Conservation (phyloP, 345 rosid species). For the Isatis tinctoria region DNA sequence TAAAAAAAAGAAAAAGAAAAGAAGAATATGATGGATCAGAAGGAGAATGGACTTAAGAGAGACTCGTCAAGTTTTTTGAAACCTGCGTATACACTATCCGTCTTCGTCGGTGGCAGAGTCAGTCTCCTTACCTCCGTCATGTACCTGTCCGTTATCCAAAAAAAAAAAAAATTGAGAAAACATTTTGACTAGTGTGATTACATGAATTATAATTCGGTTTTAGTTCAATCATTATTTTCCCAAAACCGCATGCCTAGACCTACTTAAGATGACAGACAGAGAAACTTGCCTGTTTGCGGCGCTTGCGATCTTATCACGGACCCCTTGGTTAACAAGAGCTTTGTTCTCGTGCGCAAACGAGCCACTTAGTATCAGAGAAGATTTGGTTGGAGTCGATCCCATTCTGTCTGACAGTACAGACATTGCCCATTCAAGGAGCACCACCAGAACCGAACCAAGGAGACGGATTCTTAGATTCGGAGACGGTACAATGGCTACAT, state of each 20-base stretch:
- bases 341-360: constrained; percentile 55
- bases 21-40: constrained; percentile 28
- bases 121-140: constrained; percentile 89
- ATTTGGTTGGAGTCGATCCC: constrained; percentile 60
- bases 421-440: constrained; percentile 94
- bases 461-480: constrained; percentile 80
- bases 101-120: constrained; percentile 70
- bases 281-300: constrained; percentile 78
- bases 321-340: constrained; percentile 60
- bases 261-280: neutral
- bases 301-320: constrained; percentile 79
- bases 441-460: constrained; percentile 68
- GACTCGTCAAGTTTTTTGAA: constrained; percentile 91
- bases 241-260: neutral
- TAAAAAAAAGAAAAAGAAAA: neutral
- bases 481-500: constrained; percentile 69
- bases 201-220: neutral
- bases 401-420: constrained; percentile 73
- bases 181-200: no score
- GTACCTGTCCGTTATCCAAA: constrained; percentile 46
- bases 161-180: neutral
- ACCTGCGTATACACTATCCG: constrained; percentile 73
- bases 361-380: constrained; percentile 68
- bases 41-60: constrained; percentile 58
- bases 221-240: neutral